Conservation (phyloP, 2,329 filamentous ascomycete genomes). For the Aspergillus amoenus region DNA sequence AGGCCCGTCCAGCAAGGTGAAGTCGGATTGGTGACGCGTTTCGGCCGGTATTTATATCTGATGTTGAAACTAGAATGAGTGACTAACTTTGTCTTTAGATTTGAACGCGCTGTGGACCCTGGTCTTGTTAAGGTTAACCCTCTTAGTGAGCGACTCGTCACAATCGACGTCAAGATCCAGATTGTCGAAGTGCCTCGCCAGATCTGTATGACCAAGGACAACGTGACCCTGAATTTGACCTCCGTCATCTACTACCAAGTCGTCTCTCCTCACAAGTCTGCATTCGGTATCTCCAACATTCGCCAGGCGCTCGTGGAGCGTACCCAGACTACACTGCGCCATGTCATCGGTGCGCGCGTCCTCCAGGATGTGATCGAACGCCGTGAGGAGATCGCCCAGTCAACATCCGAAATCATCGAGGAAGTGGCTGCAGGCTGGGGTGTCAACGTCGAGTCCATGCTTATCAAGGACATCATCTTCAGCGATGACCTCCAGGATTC, state of each 20-base stretch:
- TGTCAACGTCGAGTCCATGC: conserved; percentile 94
- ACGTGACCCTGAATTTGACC: conserved; percentile 88
- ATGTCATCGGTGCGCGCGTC: conserved; percentile 92
- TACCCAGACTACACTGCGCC: conserved; percentile 94
- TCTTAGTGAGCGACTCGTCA: conserved; percentile 81
- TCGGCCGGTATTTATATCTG: conserved; percentile 58
- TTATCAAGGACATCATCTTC: conserved; percentile 99
- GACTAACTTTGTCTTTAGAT: conserved; percentile 40
- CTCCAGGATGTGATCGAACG: conserved; percentile 98
- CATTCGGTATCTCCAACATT: conserved; percentile 93
- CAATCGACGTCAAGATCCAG: conserved; percentile 98
- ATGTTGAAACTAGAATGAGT: not conserved
- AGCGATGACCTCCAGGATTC: conserved; percentile 92
- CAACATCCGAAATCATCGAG: conserved; percentile 95
- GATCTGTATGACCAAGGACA: conserved; percentile 99
- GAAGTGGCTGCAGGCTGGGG: conserved; percentile 93
- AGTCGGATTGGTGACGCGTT: conserved; percentile 93
- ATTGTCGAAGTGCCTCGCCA: conserved; percentile 95
- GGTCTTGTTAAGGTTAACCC: conserved; percentile 98
- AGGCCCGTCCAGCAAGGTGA: conserved; percentile 90
- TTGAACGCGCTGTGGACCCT: conserved; percentile 93
- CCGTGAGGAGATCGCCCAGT: conserved; percentile 92
- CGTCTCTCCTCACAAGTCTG: conserved; percentile 89
- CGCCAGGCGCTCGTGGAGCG: conserved; percentile 95
- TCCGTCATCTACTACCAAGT: conserved; percentile 99